These are phyloP conservation scores for Talaromyces stipitatus DNA, from an alignment of 495 filamentous ascomycete species.

Conservation along the genomic window DNA sequence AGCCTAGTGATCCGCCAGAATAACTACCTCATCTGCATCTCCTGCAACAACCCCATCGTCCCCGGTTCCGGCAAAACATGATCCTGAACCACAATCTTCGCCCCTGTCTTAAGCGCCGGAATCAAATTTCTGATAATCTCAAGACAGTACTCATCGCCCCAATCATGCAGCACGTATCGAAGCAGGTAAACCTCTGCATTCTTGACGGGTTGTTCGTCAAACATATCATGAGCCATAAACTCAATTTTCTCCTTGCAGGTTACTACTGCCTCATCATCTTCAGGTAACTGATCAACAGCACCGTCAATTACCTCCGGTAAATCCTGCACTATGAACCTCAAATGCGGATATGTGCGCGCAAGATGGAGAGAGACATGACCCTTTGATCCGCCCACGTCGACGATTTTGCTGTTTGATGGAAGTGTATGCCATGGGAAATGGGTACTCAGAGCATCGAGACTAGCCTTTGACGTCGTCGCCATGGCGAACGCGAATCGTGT, in stretches of 20 bases:
- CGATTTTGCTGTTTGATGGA: background rate
- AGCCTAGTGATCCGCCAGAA: no score
- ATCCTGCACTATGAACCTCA: conserved; percentile 47
- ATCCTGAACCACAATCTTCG: conserved; percentile 43
- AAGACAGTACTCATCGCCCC: conserved; percentile 32
- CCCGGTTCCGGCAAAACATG: conserved; percentile 38
- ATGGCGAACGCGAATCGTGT: conserved; percentile 46
- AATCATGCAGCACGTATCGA: conserved; percentile 48
- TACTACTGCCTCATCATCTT: background rate
- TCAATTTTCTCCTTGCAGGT: conserved; percentile 19
- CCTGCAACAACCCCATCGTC: conserved; percentile 37
- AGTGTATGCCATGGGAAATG: conserved; percentile 13
- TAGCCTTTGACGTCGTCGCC: conserved; percentile 34
- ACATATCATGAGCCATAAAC: conserved; percentile 43
- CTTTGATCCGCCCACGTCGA: conserved; percentile 25
- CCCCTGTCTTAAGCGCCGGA: conserved; percentile 25
- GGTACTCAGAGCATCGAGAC: conserved; percentile 30
- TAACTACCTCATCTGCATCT: conserved; percentile 29
- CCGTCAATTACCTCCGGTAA: conserved; percentile 31
- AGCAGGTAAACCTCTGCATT: conserved; percentile 48
- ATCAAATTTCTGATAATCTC: conserved; percentile 35
- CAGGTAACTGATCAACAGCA: background rate
- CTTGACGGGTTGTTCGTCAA: conserved; percentile 35
- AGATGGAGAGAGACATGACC: conserved; percentile 21
- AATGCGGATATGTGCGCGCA: conserved; percentile 13